Evolutionary conservation across 75 land plant genomes (phyloP), one percentile per base, ranked within the genome.

Genomic region (Sequoiadendron giganteum): DNA sequence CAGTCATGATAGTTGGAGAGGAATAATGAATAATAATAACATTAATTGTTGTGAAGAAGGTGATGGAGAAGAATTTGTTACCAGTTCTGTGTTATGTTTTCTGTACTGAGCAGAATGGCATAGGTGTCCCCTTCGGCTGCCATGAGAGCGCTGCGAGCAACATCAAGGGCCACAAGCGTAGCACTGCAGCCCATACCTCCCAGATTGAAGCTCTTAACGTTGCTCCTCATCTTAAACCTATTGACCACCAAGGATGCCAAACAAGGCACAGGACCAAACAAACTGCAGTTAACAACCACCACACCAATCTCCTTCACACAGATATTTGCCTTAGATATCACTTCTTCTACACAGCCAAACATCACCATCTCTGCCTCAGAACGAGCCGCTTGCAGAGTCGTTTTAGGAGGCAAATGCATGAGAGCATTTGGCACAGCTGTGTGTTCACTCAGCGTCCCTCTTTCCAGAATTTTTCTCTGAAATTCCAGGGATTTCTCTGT

Each of bases 161-260:
- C 77, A 82, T 94, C 93, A 5, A 94, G 39, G 14, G 93, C 86
- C 16, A 94, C 91, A 42, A 94, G n/a, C 1, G 93, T 90, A 11
- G 95, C 93, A 84, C 93, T 92, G 88, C 95, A 94, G 2, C 95
- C 95, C 95, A 94, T 94, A 2, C 95, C 95, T 39, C 89, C 89
- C 19, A 94, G 89, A 83, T 90, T 94, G 68, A 81, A 87, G 86
- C 88, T 92, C 43, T 79, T 83, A 49, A 94, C 65, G 45, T 93
- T 92, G 58, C 93, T 87, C 21, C 94, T 85, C 90, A 94, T 85
- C 89, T 93, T 93, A 88, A 91, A 94, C 85, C 91, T 89, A 88
- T 94, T 94, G 25, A 94, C 87, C 56, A 94, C 86, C 95, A 94
- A 92, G 56, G 94, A 90, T 3, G 95, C 93, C 6, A 94, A 89